Evolutionary conservation across 169 alveolate species (phyloP), one percentile per base, ranked within the genome.

Genomic region (Plasmodium vivax): DNA sequence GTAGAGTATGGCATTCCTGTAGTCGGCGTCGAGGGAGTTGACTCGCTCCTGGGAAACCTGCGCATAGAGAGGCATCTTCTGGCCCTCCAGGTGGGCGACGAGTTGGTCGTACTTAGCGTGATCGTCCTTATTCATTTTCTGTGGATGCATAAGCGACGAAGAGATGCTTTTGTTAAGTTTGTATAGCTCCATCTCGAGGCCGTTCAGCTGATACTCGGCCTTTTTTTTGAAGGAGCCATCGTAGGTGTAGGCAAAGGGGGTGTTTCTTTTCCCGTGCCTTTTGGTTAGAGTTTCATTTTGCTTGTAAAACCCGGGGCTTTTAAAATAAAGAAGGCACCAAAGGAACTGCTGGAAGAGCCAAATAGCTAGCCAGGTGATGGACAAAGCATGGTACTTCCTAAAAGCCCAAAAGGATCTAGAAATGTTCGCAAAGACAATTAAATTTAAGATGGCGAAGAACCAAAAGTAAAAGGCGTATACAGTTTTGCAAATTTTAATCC

Each of bases 391-490:
- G 80, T 90, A 73, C 43, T 10, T 80, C 10, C 36, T 79, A 19
- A 72, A 32, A 34, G 51, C 16, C 32, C 38, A 75, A 88, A 94
- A 94, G 6, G 85, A 77, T 6, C 83, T 32, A 3, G 92, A 16
- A 41, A 84, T 88, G 82, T 85, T 81, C 32, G 93, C 16, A 43
- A 79, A 87, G n/a, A 96, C 79, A 34, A 85, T 71, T 14, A 96
- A 43, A 75, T 96, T 96, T 54, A 95, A 54, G 36, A 96, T 30
- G 38, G 97, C 92, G 82, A 96, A 83, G 81, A 92, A 90, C 98
- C 98, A 96, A 54, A 96, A 96, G 56, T 93, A 95, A 23, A 92
- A 77, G 16, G 96, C 97, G 90, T 96, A 96, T 62, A 95, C 93
- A n/a, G 95, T 94, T 92, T 93, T 92, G 73, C 96, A 82, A 43